Evolutionary conservation across 1,284 basidiomycete genomes (phyloP).

Genomic region (Trichosporon coremiiforme): DNA sequence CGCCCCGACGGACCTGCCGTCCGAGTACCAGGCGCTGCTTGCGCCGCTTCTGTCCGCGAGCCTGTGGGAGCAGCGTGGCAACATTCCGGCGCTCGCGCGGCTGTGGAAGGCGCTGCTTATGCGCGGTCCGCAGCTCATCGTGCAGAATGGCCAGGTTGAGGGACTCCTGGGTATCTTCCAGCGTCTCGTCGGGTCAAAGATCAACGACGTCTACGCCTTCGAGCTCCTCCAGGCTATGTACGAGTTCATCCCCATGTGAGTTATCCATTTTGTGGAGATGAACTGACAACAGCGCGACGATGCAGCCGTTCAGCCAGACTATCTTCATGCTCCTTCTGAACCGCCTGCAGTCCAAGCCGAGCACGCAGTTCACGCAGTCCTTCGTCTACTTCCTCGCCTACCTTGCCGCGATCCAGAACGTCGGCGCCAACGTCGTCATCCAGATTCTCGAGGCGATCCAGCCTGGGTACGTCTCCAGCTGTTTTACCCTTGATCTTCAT

Average conservation of each 20-base stretch:
- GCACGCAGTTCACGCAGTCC: constrained; percentile 82
- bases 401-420: constrained; percentile 71
- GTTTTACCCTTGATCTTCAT: neutral
- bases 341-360: constrained; percentile 83
- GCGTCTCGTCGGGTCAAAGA: constrained; percentile 82
- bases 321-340: constrained; percentile 81
- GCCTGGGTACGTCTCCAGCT: constrained; percentile 64
- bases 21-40: constrained; percentile 76
- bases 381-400: constrained; percentile 79
- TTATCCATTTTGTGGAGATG: constrained; percentile 32
- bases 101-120: constrained; percentile 82
- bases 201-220: constrained; percentile 89
- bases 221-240: constrained; percentile 82
- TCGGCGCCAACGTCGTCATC: constrained; percentile 79
- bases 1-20: constrained; percentile 63
- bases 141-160: constrained; percentile 72
- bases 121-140: constrained; percentile 70
- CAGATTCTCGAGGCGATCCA: constrained; percentile 80
- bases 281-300: constrained; percentile 60
- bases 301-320: constrained; percentile 75
- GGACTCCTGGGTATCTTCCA: constrained; percentile 87
- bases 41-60: constrained; percentile 82
- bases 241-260: constrained; percentile 71
- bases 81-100: constrained; percentile 88
- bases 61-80: constrained; percentile 94